These are phyloP conservation scores for Pseudocercospora macadamiae DNA, from an alignment of 2,329 filamentous ascomycete genomes.

Conservation along the genomic window DNA sequence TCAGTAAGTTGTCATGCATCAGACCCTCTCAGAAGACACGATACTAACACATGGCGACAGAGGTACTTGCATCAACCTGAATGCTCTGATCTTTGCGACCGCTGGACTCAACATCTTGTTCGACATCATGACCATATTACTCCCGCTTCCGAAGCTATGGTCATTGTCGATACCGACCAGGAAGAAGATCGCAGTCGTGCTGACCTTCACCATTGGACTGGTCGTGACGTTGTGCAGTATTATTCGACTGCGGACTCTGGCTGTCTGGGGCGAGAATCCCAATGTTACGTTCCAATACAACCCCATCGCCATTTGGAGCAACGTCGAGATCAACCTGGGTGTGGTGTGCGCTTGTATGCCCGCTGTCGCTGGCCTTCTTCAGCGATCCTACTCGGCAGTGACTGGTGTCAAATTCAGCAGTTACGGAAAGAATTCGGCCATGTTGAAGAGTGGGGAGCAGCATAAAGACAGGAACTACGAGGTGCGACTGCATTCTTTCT, in stretches of 20 bases:
- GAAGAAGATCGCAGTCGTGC: constrained; percentile 27
- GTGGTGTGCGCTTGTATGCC: constrained; percentile 33
- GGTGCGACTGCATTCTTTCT: constrained; percentile 9
- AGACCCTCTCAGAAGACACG: neutral
- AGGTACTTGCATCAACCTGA: constrained; percentile 27
- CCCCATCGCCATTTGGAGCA: constrained; percentile 27
- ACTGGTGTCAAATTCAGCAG: constrained; percentile 21
- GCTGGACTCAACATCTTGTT: constrained; percentile 27
- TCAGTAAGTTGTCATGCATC: neutral
- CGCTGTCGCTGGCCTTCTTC: constrained; percentile 25
- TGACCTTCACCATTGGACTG: constrained; percentile 29
- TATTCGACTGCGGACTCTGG: constrained; percentile 24
- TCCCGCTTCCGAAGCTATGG: constrained; percentile 28
- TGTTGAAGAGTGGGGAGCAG: constrained; percentile 10
- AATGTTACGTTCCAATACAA: constrained; percentile 29
- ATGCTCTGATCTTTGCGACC: constrained; percentile 25
- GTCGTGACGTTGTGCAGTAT: constrained; percentile 30
- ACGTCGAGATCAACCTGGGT: constrained; percentile 27
- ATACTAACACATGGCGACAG: constrained; percentile 1
- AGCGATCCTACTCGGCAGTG: constrained; percentile 17
- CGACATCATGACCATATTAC: constrained; percentile 27
- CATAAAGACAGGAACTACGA: constrained; percentile 16
- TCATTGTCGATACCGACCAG: constrained; percentile 20
- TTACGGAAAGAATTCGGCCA: constrained; percentile 13
- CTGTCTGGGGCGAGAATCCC: constrained; percentile 17